Conservation (phyloP, 495 filamentous ascomycete genomes). For the Neurospora sp. region DNA sequence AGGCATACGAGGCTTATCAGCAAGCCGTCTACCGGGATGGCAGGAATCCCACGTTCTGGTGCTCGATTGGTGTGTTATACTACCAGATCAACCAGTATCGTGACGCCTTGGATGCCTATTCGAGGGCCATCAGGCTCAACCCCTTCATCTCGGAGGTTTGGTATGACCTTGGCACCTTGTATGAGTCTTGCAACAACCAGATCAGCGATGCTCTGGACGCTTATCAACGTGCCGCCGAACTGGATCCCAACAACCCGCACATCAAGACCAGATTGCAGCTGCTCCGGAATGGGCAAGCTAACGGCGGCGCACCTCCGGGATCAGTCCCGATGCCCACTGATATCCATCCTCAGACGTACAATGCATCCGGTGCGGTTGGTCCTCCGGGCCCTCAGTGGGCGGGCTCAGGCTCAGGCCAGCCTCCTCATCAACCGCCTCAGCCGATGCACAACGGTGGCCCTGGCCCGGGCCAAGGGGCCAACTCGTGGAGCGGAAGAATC, state of each 20-base stretch:
- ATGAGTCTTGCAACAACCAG: constrained; percentile 98
- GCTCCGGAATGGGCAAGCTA: constrained; percentile 66
- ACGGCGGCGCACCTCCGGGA: constrained; percentile 52
- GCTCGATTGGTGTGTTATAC: constrained; percentile 97
- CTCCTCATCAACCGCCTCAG: constrained; percentile 29
- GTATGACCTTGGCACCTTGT: constrained; percentile 97
- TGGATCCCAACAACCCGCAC: constrained; percentile 86
- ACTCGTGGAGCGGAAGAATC: constrained; percentile 66
- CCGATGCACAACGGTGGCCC: constrained; percentile 43
- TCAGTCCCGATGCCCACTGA: constrained; percentile 40
- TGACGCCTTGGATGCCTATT: constrained; percentile 97
- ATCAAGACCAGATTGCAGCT: constrained; percentile 93
- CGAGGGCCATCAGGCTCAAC: constrained; percentile 92
- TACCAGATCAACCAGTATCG: constrained; percentile 99
- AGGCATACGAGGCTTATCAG: constrained; percentile 98
- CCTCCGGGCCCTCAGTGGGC: constrained; percentile 83
- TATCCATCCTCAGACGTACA: constrained; percentile 67
- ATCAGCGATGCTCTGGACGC: constrained; percentile 93
- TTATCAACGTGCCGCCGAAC: constrained; percentile 86
- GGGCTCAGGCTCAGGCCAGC: constrained; percentile 51
- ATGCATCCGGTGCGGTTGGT: constrained; percentile 55
- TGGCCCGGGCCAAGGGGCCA: constrained; percentile 53
- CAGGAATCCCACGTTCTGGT: constrained; percentile 98
- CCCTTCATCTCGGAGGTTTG: constrained; percentile 99
- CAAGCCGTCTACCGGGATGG: constrained; percentile 98